Conservation (phyloP, 176 grass and related monocot genomes). For the Musa acuminata region DNA sequence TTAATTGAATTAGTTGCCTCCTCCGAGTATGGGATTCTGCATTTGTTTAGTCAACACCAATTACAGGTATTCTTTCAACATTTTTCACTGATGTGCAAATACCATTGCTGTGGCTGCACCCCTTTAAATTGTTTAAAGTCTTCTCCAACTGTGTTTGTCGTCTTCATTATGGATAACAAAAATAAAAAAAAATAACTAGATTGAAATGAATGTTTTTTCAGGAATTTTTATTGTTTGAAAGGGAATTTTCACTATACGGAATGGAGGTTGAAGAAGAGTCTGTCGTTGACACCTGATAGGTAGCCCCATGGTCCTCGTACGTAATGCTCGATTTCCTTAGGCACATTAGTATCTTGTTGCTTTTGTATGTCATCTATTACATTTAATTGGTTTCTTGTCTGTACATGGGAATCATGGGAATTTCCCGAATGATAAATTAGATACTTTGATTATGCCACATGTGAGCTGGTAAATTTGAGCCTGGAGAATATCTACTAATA, state of each 20-base stretch:
- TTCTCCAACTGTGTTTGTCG: too few species aligned
- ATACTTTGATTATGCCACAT: background rate
- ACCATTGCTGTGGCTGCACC: background rate
- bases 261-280: constrained; percentile 78
- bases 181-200: background rate
- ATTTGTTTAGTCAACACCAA: constrained; percentile 90
- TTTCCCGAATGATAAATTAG: background rate
- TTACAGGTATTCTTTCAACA: constrained; percentile 43
- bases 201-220: constrained; percentile 18
- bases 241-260: constrained; percentile 57
- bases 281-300: constrained; percentile 19
- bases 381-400: background rate
- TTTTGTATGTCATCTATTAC: background rate
- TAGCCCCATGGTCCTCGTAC: background rate
- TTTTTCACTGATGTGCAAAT: background rate
- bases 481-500: too few species aligned
- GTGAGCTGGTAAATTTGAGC: too few species aligned
- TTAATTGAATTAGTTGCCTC: constrained; percentile 86
- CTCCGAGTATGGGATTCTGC: constrained; percentile 57
- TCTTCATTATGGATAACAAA: background rate
- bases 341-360: background rate
- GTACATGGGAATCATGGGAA: background rate
- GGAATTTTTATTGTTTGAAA: constrained; percentile 85
- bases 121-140: background rate
- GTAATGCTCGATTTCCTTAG: background rate